A percentile compares a stretch with the other conserved stretches of the same genome.
These are phyloP conservation scores for Plasmodium ovale DNA, from an alignment of 169 alveolate species.

Conservation along the genomic window DNA sequence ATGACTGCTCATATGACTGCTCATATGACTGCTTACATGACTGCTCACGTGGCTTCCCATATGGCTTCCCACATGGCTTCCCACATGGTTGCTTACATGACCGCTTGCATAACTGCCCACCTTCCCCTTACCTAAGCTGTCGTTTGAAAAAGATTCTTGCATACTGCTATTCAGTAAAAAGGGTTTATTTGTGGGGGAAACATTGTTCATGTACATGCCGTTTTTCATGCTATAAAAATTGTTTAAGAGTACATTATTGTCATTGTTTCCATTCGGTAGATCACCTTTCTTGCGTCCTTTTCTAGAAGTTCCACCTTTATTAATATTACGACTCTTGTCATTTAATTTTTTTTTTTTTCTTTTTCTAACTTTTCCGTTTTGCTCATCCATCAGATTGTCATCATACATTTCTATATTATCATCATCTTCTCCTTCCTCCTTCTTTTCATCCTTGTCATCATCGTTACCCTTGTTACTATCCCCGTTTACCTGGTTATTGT, in stretches of 20 bases:
- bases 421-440: constrained; percentile 9
- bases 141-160: constrained; percentile 12
- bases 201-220: not conserved
- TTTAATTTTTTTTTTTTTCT: constrained; percentile 24
- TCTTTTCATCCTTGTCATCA: constrained; percentile 4
- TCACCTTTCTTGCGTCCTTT: constrained; percentile 5
- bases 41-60: not conserved
- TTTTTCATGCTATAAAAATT: constrained; percentile 11
- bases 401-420: constrained; percentile 2
- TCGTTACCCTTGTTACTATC: not conserved
- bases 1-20: not conserved
- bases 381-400: constrained; percentile 14
- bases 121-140: not conserved
- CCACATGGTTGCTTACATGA: not conserved
- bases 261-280: not conserved
- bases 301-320: constrained; percentile 20
- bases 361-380: constrained; percentile 10
- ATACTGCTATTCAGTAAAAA: constrained; percentile 8
- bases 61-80: not conserved
- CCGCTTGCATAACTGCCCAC: not conserved
- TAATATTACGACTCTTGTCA: constrained; percentile 59
- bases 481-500: not conserved
- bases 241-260: constrained; percentile 12
- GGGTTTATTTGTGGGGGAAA: constrained; percentile 8
- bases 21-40: not conserved